These are phyloP conservation scores for Dissophora globulifera DNA, from an alignment of 192 early-diverging fungal species.

Conservation along the genomic window DNA sequence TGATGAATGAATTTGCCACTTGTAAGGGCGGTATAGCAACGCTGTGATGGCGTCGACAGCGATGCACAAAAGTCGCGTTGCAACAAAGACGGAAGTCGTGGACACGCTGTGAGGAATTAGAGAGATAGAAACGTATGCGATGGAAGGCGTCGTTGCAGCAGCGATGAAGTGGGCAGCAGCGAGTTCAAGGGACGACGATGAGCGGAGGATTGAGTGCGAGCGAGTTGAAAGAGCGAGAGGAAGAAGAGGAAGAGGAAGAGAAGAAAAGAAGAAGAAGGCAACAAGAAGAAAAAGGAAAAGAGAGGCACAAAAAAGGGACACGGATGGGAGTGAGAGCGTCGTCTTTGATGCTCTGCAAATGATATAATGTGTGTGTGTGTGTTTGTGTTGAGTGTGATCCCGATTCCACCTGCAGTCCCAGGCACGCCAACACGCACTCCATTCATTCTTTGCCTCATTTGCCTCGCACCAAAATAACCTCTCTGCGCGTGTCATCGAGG, in stretches of 20 bases:
- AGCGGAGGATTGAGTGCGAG: background rate
- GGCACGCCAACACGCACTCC: too few relatives aligned
- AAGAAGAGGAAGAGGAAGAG: slow-evolving; percentile 2
- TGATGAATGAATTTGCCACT: background rate
- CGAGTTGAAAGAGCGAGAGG: background rate
- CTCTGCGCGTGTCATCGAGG: too few relatives aligned
- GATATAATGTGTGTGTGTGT: slow-evolving; percentile 2
- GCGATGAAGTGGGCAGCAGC: background rate
- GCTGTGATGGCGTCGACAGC: background rate
- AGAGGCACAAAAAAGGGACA: background rate
- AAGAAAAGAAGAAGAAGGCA: background rate
- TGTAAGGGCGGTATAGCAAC: background rate
- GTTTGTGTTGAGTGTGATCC: background rate
- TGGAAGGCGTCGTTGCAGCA: too few relatives aligned
- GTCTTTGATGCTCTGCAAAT: too few relatives aligned
- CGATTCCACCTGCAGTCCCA: slow-evolving; percentile 8
- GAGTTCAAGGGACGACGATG: too few relatives aligned
- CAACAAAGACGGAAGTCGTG: background rate
- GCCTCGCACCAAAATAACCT: too few relatives aligned
- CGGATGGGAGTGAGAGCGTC: too few relatives aligned
- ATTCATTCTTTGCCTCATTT: too few relatives aligned
- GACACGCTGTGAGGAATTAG: background rate
- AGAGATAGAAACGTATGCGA: too few relatives aligned
- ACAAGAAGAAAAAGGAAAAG: background rate
- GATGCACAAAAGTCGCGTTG: background rate